phyloP scores from a whole-genome alignment of 2,329 filamentous ascomycete species.

The Penicillium palitans region DNA sequence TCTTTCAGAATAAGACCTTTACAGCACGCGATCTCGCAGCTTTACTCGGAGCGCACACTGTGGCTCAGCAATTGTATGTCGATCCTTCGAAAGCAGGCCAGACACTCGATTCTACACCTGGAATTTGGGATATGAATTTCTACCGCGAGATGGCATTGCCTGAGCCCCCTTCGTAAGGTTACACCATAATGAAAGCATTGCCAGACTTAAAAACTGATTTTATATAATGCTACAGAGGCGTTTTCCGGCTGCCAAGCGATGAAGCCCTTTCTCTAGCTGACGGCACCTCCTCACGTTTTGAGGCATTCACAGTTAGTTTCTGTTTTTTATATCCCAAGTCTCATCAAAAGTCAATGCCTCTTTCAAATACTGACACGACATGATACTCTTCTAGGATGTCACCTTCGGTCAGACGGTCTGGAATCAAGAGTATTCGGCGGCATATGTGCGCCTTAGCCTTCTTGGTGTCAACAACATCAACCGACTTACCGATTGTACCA shows the following conservation, averaged over 20 bases:
- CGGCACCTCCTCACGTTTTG: not conserved
- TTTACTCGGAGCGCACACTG: not conserved
- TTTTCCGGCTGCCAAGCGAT: not conserved
- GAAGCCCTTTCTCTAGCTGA: not conserved
- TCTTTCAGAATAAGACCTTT: not conserved
- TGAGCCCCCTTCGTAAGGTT: not conserved
- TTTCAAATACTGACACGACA: not conserved
- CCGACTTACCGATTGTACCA: not conserved
- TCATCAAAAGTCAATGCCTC: not conserved
- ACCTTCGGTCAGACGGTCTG: not conserved
- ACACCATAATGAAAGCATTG: not conserved
- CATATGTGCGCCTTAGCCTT: not conserved
- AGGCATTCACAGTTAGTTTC: not conserved
- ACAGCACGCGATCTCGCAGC: not conserved
- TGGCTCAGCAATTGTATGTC: not conserved
- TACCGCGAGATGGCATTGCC: not conserved
- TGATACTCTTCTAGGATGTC: not conserved
- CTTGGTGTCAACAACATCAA: not conserved
- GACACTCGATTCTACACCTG: not conserved
- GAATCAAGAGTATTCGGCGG: not conserved
- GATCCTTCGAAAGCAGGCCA: not conserved
- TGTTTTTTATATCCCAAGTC: not conserved
- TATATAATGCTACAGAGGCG: not conserved
- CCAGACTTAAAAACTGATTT: not conserved
- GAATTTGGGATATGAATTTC: not conserved